Evolutionary conservation across 1,284 basidiomycete species (phyloP).

Genomic region (Cryptococcus sp.): DNA sequence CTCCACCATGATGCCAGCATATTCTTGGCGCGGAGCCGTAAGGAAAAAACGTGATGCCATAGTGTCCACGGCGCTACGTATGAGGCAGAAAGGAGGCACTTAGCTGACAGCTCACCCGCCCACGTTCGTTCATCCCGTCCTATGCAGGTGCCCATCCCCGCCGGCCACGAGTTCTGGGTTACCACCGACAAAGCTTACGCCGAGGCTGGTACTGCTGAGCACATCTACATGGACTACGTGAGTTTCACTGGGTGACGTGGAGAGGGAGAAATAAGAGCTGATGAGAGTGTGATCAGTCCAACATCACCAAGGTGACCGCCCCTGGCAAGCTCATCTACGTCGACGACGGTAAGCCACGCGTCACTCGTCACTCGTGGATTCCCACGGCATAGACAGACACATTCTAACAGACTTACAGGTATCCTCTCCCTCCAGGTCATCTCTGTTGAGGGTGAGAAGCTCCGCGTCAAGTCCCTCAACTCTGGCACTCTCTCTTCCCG

Average conservation of each 20-base stretch:
- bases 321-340: slow-evolving; percentile 96
- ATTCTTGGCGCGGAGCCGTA: too few species aligned
- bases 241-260: slow-evolving; percentile 44
- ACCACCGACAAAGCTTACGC: slow-evolving; percentile 79
- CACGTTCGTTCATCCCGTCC: neutral
- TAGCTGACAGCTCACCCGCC: slow-evolving; percentile 4
- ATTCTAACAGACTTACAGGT: slow-evolving; percentile 51
- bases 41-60: too few species aligned
- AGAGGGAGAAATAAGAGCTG: slow-evolving; percentile 1
- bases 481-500: slow-evolving; percentile 89
- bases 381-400: too few species aligned
- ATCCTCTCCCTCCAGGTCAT: slow-evolving; percentile 92
- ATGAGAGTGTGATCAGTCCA: slow-evolving; percentile 58
- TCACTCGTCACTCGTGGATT: neutral
- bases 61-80: neutral
- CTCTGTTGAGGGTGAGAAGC: slow-evolving; percentile 71
- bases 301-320: slow-evolving; percentile 91
- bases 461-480: slow-evolving; percentile 88
- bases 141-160: slow-evolving; percentile 68
- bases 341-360: slow-evolving; percentile 70
- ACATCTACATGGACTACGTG: slow-evolving; percentile 89
- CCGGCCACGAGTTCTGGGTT: slow-evolving; percentile 92
- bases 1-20: neutral
- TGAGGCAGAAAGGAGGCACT: neutral
- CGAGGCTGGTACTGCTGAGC: slow-evolving; percentile 74